A percentile compares a stretch with the other conserved stretches of the same genome.
phyloP scores from a whole-genome alignment of 1,284 basidiomycete species.

The Singerocomus inundabilis region DNA sequence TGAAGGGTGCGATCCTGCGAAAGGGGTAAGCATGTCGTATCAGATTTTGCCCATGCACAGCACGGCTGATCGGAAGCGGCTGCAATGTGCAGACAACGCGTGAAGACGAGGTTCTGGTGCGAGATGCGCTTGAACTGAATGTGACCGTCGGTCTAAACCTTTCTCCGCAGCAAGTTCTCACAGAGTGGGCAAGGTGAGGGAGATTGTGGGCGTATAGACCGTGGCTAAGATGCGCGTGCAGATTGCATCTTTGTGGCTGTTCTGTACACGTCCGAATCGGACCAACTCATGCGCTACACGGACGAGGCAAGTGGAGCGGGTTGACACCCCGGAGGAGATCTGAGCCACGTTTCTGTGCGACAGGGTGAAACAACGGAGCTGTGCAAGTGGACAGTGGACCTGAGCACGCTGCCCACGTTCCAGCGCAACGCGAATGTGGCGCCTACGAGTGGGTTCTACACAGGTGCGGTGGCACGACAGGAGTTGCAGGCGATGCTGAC shows the following conservation, averaged over 20 bases:
- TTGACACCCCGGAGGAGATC: conserved; percentile 16
- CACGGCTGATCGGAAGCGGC: conserved; percentile 19
- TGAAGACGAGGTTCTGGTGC: conserved; percentile 78
- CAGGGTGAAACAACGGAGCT: conserved; percentile 68
- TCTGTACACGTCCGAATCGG: conserved; percentile 70
- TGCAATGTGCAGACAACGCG: conserved; percentile 59
- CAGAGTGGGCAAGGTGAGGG: conserved; percentile 59
- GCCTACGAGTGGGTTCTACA: conserved; percentile 68
- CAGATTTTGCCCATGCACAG: conserved; percentile 13
- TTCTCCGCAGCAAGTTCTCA: conserved; percentile 65
- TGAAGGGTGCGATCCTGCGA: conserved; percentile 77
- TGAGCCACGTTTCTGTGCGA: conserved; percentile 22
- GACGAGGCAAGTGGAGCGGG: conserved; percentile 56
- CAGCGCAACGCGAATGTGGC: conserved; percentile 59
- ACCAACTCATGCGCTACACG: conserved; percentile 74
- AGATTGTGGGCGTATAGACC: neutral
- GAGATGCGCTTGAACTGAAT: conserved; percentile 19
- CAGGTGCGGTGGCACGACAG: conserved; percentile 52
- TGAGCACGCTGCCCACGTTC: conserved; percentile 73
- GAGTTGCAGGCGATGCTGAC: neutral
- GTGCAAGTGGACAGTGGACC: conserved; percentile 84
- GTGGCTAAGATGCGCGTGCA: conserved; percentile 27
- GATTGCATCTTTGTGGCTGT: conserved; percentile 77
- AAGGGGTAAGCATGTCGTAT: conserved; percentile 56
- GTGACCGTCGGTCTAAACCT: conserved; percentile 16